phyloP scores from a whole-genome alignment of 2,329 filamentous ascomycete species.

The Fragosphaeria purpurea region DNA sequence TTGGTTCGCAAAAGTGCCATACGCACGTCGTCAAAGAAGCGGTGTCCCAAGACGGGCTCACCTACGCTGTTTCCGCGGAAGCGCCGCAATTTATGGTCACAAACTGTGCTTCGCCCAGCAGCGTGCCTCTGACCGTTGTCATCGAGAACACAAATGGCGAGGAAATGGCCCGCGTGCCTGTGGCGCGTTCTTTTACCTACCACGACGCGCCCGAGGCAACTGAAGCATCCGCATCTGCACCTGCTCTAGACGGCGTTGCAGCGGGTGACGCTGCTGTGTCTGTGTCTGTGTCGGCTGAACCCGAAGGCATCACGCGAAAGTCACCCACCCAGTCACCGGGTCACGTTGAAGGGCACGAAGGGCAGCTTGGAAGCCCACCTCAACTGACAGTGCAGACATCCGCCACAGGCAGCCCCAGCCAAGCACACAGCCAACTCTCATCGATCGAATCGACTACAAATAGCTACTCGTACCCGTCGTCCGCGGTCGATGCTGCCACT shows the following conservation, averaged over 20 bases:
- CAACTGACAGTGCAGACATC: conserved; percentile 22
- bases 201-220: conserved; percentile 18
- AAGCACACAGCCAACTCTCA: conserved; percentile 16
- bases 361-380: conserved; percentile 31
- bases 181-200: conserved; percentile 36
- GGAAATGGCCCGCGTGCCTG: conserved; percentile 39
- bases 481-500: conserved; percentile 39
- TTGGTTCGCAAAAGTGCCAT: conserved; percentile 66
- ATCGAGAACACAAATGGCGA: conserved; percentile 43
- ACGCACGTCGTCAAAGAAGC: conserved; percentile 50
- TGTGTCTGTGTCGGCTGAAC: conserved; percentile 23
- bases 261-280: conserved; percentile 12
- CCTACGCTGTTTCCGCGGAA: conserved; percentile 59
- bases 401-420: conserved; percentile 21
- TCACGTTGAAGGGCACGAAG: conserved; percentile 28
- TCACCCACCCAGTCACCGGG: conserved; percentile 31
- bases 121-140: conserved; percentile 45
- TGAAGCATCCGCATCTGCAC: conserved; percentile 15
- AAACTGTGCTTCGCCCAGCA: conserved; percentile 33
- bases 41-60: conserved; percentile 43
- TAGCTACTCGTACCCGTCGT: conserved; percentile 46
- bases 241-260: conserved; percentile 13
- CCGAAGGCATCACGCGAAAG: conserved; percentile 32
- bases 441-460: conserved; percentile 37
- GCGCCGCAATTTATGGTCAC: conserved; percentile 53